Evolutionary conservation across 2,329 filamentous ascomycete genomes (phyloP).

Genomic region (Coniochaeta sp.): DNA sequence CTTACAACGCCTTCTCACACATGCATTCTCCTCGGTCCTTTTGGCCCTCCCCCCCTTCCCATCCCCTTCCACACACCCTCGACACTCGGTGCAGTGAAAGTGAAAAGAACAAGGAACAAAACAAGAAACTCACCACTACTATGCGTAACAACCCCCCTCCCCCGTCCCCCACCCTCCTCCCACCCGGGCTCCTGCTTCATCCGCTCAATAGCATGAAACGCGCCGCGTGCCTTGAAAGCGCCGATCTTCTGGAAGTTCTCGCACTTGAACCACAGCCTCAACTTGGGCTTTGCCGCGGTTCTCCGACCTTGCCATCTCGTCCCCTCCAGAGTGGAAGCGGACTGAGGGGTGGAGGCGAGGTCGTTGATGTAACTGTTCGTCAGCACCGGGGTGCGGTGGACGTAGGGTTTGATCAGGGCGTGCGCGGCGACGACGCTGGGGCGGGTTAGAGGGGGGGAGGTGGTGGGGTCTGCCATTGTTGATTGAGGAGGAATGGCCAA

Average conservation of each 20-base stretch:
- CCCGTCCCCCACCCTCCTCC: slow-evolving; percentile 50
- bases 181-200: slow-evolving; percentile 57
- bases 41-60: neutral
- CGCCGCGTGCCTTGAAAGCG: slow-evolving; percentile 87
- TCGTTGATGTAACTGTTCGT: slow-evolving; percentile 69
- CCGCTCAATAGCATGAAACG: slow-evolving; percentile 75
- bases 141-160: slow-evolving; percentile 78
- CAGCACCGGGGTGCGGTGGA: slow-evolving; percentile 78
- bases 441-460: slow-evolving; percentile 61
- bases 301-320: slow-evolving; percentile 48
- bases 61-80: neutral
- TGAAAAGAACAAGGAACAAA: slow-evolving; percentile 2
- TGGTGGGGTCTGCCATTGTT: slow-evolving; percentile 46
- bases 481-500: slow-evolving; percentile 2
- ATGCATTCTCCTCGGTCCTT: too few relatives aligned
- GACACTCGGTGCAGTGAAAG: too few relatives aligned
- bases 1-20: too few relatives aligned
- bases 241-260: slow-evolving; percentile 89
- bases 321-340: slow-evolving; percentile 42
- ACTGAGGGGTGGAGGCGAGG: slow-evolving; percentile 67
- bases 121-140: slow-evolving; percentile 59
- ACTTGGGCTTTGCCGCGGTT: slow-evolving; percentile 52
- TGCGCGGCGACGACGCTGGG: slow-evolving; percentile 66
- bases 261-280: slow-evolving; percentile 88
- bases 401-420: slow-evolving; percentile 62